Percentiles rank a stretch among this genome's conserved stretches.
These are phyloP conservation scores for Cryoendolithus antarcticus DNA, from an alignment of 2,329 filamentous ascomycete species.

Conservation along the genomic window DNA sequence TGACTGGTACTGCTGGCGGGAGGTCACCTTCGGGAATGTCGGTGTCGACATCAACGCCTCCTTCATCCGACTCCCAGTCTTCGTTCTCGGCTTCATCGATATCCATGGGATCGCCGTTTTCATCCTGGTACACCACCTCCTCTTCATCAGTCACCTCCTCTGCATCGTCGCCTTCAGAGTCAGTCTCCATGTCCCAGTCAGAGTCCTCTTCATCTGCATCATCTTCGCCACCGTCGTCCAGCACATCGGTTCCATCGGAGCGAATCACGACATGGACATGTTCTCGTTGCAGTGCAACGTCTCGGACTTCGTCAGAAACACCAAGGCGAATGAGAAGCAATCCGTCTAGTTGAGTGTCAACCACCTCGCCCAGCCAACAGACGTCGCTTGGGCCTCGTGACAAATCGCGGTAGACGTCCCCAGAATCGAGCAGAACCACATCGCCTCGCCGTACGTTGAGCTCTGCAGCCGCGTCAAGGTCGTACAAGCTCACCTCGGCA, in stretches of 20 bases:
- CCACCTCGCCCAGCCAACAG: slow-evolving; percentile 44
- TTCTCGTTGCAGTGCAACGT: slow-evolving; percentile 39
- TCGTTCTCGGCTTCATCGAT: slow-evolving; percentile 31
- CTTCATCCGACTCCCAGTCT: slow-evolving; percentile 27
- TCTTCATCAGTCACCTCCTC: slow-evolving; percentile 14
- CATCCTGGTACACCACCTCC: slow-evolving; percentile 29
- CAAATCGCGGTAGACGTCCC: slow-evolving; percentile 12
- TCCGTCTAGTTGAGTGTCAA: slow-evolving; percentile 41
- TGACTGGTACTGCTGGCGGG: too few relatives aligned
- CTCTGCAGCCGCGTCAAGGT: slow-evolving; percentile 39
- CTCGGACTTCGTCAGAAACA: slow-evolving; percentile 34
- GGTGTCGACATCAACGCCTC: slow-evolving; percentile 11
- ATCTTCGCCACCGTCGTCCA: slow-evolving; percentile 14
- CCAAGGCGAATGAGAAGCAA: slow-evolving; percentile 42
- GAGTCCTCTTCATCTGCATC: slow-evolving; percentile 13
- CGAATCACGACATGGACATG: slow-evolving; percentile 37
- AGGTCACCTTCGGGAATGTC: slow-evolving; percentile 11
- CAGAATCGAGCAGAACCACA: slow-evolving; percentile 35
- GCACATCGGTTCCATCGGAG: slow-evolving; percentile 16
- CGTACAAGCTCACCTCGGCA: slow-evolving; percentile 47
- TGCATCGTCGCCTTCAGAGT: slow-evolving; percentile 17
- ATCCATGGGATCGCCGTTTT: slow-evolving; percentile 31
- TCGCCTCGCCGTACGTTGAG: slow-evolving; percentile 39
- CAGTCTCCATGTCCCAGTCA: slow-evolving; percentile 5
- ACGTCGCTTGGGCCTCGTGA: slow-evolving; percentile 6